Conservation (phyloP, 345 rosid species). For the Cardamine occulta region DNA sequence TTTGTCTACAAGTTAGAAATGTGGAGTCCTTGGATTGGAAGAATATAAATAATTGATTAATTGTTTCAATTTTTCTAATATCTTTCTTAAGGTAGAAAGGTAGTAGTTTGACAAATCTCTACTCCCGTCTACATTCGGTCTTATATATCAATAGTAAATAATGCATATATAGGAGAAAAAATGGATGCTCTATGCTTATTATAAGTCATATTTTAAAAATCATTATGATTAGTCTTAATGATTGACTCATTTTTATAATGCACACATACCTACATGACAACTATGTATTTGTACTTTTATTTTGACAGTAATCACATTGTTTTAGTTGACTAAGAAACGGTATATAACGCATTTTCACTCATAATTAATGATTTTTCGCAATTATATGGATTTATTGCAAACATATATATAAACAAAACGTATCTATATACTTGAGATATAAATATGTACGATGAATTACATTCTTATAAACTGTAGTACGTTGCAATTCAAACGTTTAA, state of each 20-base stretch:
- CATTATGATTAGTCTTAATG: not conserved
- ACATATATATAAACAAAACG: not conserved
- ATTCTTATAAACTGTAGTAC: not conserved
- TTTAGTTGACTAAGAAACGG: not conserved
- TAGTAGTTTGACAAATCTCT: slow-evolving; percentile 41
- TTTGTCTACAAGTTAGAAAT: slow-evolving; percentile 37
- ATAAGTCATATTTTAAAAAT: not conserved
- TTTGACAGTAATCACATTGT: not conserved
- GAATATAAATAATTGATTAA: slow-evolving; percentile 13
- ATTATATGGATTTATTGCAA: not conserved
- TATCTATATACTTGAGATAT: not conserved
- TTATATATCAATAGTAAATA: not conserved
- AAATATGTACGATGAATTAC: not conserved
- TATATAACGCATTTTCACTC: slow-evolving; percentile 16
- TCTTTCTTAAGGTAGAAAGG: slow-evolving; percentile 4
- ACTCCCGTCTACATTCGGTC: slow-evolving; percentile 39
- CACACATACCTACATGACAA: slow-evolving; percentile 10
- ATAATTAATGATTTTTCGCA: not conserved
- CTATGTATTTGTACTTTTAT: not conserved
- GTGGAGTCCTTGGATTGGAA: slow-evolving; percentile 29
- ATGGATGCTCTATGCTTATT: not conserved
- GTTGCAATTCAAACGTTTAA: not conserved
- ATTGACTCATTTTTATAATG: not conserved
- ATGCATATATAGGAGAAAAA: not conserved
- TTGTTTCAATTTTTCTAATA: slow-evolving; percentile 29